A percentile compares a stretch with the other conserved stretches of the same genome.
phyloP scores from a whole-genome alignment of 176 grass and related monocot genomes.

The Musa beccarii region DNA sequence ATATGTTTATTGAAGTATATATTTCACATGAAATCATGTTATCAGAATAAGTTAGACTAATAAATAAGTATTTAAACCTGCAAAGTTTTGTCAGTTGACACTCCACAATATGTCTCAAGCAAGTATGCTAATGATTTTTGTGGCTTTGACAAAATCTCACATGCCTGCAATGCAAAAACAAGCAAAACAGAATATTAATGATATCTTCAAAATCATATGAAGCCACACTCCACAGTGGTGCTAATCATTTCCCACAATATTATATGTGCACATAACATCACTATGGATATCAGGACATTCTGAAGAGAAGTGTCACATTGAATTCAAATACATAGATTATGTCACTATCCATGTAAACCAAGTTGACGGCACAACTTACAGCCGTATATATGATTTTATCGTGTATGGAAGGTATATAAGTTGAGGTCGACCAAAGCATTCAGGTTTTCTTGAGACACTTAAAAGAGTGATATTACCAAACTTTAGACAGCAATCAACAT shows the following conservation, averaged over 20 bases:
- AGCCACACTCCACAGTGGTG: too few species aligned
- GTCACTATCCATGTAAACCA: neutral
- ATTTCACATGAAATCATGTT: neutral
- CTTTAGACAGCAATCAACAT: too few species aligned
- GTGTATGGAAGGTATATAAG: neutral
- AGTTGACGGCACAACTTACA: neutral
- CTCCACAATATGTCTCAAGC: slow-evolving; percentile 77
- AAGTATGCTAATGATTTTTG: slow-evolving; percentile 97
- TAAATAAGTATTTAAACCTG: slow-evolving; percentile 38
- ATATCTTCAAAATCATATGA: neutral
- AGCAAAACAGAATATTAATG: neutral
- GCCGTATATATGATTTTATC: neutral
- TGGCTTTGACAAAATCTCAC: slow-evolving; percentile 75
- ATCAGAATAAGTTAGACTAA: neutral
- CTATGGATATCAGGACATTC: too few species aligned
- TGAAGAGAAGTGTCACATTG: too few species aligned
- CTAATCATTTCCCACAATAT: too few species aligned
- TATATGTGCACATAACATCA: too few species aligned
- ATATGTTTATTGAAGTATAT: too few species aligned
- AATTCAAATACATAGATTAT: too few species aligned
- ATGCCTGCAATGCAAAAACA: slow-evolving; percentile 39
- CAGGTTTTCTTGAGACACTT: too few species aligned
- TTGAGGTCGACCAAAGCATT: neutral
- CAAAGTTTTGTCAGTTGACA: slow-evolving; percentile 77
- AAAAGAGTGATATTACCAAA: too few species aligned